Percentiles rank a stretch among this genome's conserved stretches.
Evolutionary conservation across 306 rosid genomes (phyloP).

Genomic region (Chamaecrista fasciculata): DNA sequence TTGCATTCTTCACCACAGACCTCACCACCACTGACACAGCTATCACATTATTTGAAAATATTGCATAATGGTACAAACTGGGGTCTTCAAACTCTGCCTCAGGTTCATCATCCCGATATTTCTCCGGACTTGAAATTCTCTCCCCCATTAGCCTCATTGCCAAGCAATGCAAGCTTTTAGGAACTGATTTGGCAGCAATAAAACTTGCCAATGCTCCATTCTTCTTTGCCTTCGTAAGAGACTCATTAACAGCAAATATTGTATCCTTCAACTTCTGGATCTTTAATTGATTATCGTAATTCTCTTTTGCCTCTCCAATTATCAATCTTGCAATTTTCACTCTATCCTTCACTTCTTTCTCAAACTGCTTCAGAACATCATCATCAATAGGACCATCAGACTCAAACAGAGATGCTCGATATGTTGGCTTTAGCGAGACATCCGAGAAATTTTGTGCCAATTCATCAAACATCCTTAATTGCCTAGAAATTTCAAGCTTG

Average conservation of each 20-base stretch:
- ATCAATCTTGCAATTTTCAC: conserved; percentile 78
- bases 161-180: conserved; percentile 97
- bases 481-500: conserved; percentile 91
- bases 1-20: conserved; percentile 85
- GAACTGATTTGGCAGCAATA: conserved; percentile 85
- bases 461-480: conserved; percentile 84
- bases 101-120: conserved; percentile 71
- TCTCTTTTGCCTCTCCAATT: conserved; percentile 84
- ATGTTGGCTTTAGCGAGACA: conserved; percentile 59
- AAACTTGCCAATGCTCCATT: conserved; percentile 86
- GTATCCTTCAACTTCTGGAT: conserved; percentile 99
- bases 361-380: conserved; percentile 87
- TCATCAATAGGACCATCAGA: conserved; percentile 82
- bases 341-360: conserved; percentile 97
- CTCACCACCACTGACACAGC: conserved; percentile 94
- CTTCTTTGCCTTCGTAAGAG: conserved; percentile 89
- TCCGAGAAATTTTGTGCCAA: conserved; percentile 70
- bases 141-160: conserved; percentile 97
- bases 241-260: conserved; percentile 84
- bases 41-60: conserved; percentile 89
- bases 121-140: conserved; percentile 77
- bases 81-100: conserved; percentile 88
- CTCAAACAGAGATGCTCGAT: conserved; percentile 60
- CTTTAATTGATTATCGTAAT: conserved; percentile 91
- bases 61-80: conserved; percentile 84